Base-by-base conservation (phyloP, 129 eudicot genomes). In the Logfia minima region DNA sequence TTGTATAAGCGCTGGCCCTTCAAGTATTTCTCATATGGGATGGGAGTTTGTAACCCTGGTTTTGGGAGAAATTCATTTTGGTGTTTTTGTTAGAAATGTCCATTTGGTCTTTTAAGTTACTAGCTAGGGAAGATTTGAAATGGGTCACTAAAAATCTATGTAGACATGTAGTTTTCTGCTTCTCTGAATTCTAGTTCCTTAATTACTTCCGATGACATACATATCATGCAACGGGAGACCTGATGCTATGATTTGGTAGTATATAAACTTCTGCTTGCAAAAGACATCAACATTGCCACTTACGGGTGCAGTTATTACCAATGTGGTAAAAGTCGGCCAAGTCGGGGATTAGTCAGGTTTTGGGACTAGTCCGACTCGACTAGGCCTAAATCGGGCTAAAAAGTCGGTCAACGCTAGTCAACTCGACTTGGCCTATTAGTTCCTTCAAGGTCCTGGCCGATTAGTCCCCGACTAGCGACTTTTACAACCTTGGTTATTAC, bases 181-280 rank as follows among this genome's bases (percentile, higher is more conserved):
- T 22, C 5, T 22, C 11, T 58, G 8, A 14, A 19, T 58, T 58
- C 24, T 67, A 75, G 76, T 58, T 78, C 88, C 92, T 90, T 90
- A 71, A 83, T 87, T 41, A n/a, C 66, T 81, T 77, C 14, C 22
- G 35, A 78, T 70, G 60, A 45, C 64, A 52, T 75, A 77, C 62
- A 58, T 72, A 52, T 84, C 70, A 58, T 73, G 80, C 58, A 74
- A 62, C 35, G 51, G 81, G 70, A 13, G 14, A 66, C 45, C 45
- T 31, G 9, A 0, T 32, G 23, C 41, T 75, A 63, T 19, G 23
- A n/a, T 60, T 31, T 80, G 76, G 75, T 37, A 70, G 51, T 60
- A 67, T 51, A 68, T 80, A 79, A 65, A 75, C 74, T 77, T 81
- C 68, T 52, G 78, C 13, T 83, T 82, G 68, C 80, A 67, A 75